Base-by-base conservation (phyloP, 441 rosid genomes). In the Mallotus japonicus region DNA sequence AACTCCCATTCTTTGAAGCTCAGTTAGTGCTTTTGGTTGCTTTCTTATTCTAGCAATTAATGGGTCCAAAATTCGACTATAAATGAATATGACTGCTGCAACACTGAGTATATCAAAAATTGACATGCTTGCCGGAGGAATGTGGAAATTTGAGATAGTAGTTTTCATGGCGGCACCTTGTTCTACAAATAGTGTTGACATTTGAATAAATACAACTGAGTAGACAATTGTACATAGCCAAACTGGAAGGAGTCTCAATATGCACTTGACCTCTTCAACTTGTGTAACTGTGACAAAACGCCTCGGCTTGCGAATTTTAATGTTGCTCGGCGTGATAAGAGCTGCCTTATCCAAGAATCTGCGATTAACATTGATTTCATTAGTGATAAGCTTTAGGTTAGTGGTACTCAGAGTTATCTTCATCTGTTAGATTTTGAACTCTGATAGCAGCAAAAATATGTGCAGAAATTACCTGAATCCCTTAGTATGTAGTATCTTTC, bases 101-200 rank as follows among this genome's bases (percentile, higher is more conserved):
- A 93, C 98, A n/a, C 98, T 91, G 17, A 89, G 79, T 46, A 95
- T 91, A 80, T 93, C 97, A 19, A 95, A 95, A 76, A 92, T 85
- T 17, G 99, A 91, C 98, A 95, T 95, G 86, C 97, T 86, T 9
- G 99, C 97, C 0, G 99, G 85, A 0, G 99, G 99, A 67, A 93
- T 82, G 46, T 73, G 80, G 85, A 95, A 95, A 55, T 75, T 78
- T 0, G 86, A 79, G 62, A 95, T 69, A 11, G 71, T 78, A 4
- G 98, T 91, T 47, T 85, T 87, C 99, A 95, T 95, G 7, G 91
- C 97, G 51, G 95, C 99, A 0, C 99, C 99, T 89, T 95, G 98
- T 78, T 91, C 99, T 8, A 95, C 98, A 47, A 95, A 95, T 2
- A 95, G 85, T 24, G 99, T 93, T 14, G 96, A 97, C 99, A 95